Percentiles rank a stretch among this genome's conserved stretches.
Evolutionary conservation across 225 moss, liverwort and hornwort genomes (phyloP).

Genomic region (Asterella californica): DNA sequence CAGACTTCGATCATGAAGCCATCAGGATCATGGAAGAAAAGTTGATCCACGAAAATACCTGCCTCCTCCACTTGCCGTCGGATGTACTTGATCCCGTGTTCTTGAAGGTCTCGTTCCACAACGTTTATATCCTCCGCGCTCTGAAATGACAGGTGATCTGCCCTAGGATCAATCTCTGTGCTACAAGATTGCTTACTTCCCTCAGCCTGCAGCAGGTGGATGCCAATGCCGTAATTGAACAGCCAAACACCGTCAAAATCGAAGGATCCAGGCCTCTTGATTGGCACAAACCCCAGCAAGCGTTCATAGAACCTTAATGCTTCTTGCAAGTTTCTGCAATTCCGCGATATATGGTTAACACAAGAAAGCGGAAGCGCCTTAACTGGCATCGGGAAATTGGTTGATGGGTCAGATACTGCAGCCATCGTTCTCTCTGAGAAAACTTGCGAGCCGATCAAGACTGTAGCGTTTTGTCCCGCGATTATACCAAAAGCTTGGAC

Average conservation of each 20-base stretch:
- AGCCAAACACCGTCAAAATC: constrained; percentile 70
- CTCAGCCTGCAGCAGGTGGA: constrained; percentile 68
- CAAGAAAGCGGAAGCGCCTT: constrained; percentile 45
- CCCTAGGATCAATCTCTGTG: constrained; percentile 63
- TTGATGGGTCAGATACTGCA: neutral
- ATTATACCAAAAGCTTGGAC: neutral
- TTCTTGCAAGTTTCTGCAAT: constrained; percentile 39
- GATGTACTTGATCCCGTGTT: constrained; percentile 60
- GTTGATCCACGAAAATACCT: constrained; percentile 66
- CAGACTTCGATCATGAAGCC: constrained; percentile 93
- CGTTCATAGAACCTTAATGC: constrained; percentile 48
- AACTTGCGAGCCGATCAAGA: neutral
- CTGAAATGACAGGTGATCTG: constrained; percentile 89
- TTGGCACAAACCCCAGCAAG: constrained; percentile 53
- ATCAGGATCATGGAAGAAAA: constrained; percentile 89
- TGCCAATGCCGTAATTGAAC: constrained; percentile 75
- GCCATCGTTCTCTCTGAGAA: neutral
- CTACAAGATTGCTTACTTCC: constrained; percentile 17
- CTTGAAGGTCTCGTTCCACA: constrained; percentile 60
- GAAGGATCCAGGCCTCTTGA: constrained; percentile 58
- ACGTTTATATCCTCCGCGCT: constrained; percentile 59
- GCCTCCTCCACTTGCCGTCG: constrained; percentile 46
- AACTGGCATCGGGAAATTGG: constrained; percentile 6
- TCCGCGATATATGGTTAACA: constrained; percentile 63
- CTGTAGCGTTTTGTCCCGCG: neutral